These are phyloP conservation scores for Salvia sclarea DNA, from an alignment of 305 asterid species.

Conservation along the genomic window DNA sequence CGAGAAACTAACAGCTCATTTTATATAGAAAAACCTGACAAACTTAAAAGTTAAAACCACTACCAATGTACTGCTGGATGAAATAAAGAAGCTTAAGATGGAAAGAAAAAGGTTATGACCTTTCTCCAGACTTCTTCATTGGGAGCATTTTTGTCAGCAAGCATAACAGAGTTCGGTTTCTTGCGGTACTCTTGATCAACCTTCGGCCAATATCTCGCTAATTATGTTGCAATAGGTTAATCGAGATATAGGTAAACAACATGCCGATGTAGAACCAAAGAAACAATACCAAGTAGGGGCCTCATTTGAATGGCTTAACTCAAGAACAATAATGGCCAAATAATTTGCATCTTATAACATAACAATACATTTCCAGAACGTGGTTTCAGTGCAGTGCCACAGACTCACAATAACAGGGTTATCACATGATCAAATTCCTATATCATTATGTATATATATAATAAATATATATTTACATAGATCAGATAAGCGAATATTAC, in stretches of 20 bases:
- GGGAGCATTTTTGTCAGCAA: constrained; percentile 99
- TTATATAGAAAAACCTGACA: constrained; percentile 21
- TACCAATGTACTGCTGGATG: constrained; percentile 4
- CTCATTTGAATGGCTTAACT: constrained; percentile 13
- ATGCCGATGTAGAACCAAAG: constrained; percentile 7
- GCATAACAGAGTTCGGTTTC: constrained; percentile 84
- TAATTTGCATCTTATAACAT: neutral
- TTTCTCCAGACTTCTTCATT: constrained; percentile 93
- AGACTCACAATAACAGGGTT: no score
- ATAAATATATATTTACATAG: neutral
- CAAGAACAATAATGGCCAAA: constrained; percentile 14
- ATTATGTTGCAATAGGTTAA: constrained; percentile 32
- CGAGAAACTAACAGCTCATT: constrained; percentile 14
- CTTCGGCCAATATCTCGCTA: constrained; percentile 86
- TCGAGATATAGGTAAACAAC: constrained; percentile 19
- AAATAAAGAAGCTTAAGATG: constrained; percentile 24
- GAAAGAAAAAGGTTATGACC: constrained; percentile 44
- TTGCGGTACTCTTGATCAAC: constrained; percentile 76
- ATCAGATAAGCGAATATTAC: constrained; percentile 21
- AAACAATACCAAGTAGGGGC: constrained; percentile 9
- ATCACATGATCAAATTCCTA: no score
- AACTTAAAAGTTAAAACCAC: constrained; percentile 6
- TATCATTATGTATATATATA: no score
- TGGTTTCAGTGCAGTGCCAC: no score
- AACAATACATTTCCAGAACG: constrained; percentile 2